Conservation (phyloP, 208 protist species). For the Wallacemonas sp. region DNA sequence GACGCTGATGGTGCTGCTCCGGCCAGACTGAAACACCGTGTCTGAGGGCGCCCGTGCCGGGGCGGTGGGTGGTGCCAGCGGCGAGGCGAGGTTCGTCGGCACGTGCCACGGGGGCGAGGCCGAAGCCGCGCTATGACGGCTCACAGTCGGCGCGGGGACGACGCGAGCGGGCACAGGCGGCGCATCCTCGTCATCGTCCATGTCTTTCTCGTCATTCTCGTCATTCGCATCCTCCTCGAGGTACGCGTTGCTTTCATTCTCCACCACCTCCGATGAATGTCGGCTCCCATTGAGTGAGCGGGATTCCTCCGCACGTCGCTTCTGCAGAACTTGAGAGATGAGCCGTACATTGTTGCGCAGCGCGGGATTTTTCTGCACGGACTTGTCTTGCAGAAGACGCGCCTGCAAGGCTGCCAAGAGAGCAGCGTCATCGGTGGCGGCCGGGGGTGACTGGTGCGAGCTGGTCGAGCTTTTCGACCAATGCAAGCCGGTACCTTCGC, state of each 20-base stretch:
- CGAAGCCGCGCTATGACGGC: no score
- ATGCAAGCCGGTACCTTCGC: conserved; percentile 1
- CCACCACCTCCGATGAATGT: not conserved
- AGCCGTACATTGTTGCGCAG: conserved; percentile 13
- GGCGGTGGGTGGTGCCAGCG: no score
- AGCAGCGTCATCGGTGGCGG: not conserved
- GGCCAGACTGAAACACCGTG: not conserved
- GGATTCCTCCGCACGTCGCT: conserved; percentile 6
- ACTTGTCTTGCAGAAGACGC: conserved; percentile 4
- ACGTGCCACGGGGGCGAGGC: not conserved
- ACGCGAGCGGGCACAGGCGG: not conserved
- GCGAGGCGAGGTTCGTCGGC: not conserved
- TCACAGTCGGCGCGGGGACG: not conserved
- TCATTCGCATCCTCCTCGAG: not conserved
- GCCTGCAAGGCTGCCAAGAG: not conserved
- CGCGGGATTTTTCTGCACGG: not conserved
- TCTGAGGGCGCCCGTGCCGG: no score
- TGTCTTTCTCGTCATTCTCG: conserved; percentile 1
- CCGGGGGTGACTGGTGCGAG: not conserved
- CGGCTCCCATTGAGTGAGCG: not conserved
- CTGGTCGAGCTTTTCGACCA: not conserved
- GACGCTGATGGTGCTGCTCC: not conserved
- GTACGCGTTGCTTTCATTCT: no score
- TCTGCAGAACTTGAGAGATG: conserved; percentile 15
- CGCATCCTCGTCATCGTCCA: conserved; percentile 5